Evolutionary conservation across 352 stramenopile genomes (phyloP).

Genomic region (Peronospora belbahrii): DNA sequence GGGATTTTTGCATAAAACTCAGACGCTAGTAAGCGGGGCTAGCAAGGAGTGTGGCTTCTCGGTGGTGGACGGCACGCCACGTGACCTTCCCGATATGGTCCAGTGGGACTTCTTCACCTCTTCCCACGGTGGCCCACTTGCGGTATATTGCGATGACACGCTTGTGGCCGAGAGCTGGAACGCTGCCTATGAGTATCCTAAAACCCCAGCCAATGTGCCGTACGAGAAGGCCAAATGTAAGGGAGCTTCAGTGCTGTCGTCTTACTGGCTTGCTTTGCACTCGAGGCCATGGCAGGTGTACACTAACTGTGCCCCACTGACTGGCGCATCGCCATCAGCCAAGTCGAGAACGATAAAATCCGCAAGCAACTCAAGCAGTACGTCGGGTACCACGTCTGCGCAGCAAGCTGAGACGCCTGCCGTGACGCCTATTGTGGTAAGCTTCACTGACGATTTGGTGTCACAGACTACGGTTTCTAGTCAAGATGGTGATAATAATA

Average conservation of each 20-base stretch:
- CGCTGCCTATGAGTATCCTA: constrained; percentile 26
- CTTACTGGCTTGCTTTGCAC: constrained; percentile 43
- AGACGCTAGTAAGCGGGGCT: constrained; percentile 17
- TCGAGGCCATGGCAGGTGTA: constrained; percentile 41
- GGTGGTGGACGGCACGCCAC: constrained; percentile 14
- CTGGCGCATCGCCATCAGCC: constrained; percentile 7
- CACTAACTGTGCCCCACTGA: constrained; percentile 35
- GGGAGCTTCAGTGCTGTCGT: constrained; percentile 25
- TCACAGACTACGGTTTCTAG: constrained; percentile 4
- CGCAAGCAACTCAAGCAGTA: neutral
- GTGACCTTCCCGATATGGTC: constrained; percentile 20
- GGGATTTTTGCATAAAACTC: constrained; percentile 18
- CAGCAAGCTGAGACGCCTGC: neutral
- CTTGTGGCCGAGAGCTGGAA: constrained; percentile 37
- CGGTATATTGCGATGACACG: constrained; percentile 38
- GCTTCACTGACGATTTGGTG: constrained; percentile 2
- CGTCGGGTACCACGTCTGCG: neutral
- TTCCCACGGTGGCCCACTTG: constrained; percentile 35
- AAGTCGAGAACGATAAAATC: constrained; percentile 9
- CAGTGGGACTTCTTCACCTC: constrained; percentile 37
- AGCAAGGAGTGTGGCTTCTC: constrained; percentile 31
- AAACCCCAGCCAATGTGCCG: constrained; percentile 27
- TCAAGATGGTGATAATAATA: neutral
- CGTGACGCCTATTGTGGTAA: constrained; percentile 6
- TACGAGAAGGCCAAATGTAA: constrained; percentile 36